Evolutionary conservation across 371 early-diverging fungal species (phyloP).

Genomic region (Rhizopus sp.): DNA sequence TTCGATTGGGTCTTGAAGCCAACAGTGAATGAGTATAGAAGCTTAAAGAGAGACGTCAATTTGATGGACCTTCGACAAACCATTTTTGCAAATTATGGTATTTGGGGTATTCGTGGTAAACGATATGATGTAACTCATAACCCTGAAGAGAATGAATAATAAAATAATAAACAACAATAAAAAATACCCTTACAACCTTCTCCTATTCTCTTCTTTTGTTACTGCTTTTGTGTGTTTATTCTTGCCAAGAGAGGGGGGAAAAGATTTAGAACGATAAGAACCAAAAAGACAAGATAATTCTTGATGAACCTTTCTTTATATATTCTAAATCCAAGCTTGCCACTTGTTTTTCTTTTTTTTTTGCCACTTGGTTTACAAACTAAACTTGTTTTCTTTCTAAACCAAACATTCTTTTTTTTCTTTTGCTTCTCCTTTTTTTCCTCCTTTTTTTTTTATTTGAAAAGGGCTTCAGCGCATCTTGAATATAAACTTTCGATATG

Average conservation of each 20-base stretch:
- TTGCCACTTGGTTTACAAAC: neutral
- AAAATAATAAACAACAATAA: neutral
- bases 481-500: neutral
- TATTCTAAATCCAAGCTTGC: no score
- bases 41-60: conserved; percentile 77
- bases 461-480: neutral
- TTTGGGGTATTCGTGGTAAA: conserved; percentile 85
- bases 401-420: neutral
- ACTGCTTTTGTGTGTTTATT: neutral
- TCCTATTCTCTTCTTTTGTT: neutral
- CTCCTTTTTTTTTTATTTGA: neutral
- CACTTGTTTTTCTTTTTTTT: no score
- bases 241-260: neutral
- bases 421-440: neutral
- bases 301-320: no score
- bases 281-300: no score
- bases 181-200: neutral
- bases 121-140: conserved; percentile 74
- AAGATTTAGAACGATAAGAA: neutral
- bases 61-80: conserved; percentile 73
- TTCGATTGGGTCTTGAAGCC: conserved; percentile 82
- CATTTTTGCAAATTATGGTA: conserved; percentile 80
- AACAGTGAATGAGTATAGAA: conserved; percentile 68
- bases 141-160: conserved; percentile 36
- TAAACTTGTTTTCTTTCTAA: neutral